These are phyloP conservation scores for Podospora sp. DNA, from an alignment of 495 filamentous ascomycete species.

Conservation along the genomic window DNA sequence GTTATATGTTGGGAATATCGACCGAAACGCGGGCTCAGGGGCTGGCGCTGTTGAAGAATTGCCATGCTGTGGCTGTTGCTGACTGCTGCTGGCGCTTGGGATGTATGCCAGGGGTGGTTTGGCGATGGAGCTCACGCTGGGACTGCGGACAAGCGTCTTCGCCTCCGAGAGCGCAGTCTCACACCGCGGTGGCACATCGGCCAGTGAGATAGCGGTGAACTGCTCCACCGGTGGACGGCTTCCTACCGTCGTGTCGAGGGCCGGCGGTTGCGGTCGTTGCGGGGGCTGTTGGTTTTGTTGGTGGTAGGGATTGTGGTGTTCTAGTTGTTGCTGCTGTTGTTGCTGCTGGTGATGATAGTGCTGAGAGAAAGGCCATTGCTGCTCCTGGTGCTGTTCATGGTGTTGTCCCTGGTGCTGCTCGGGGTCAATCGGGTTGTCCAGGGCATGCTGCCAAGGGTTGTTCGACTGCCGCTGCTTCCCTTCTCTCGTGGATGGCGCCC, in stretches of 20 bases:
- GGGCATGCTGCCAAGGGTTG: constrained; percentile 40
- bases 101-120: constrained; percentile 46
- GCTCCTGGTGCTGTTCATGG: constrained; percentile 10
- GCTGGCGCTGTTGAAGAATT: constrained; percentile 12
- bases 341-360: constrained; percentile 16
- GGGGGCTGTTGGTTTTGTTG: constrained; percentile 16
- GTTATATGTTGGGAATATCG: constrained; percentile 83
- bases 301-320: constrained; percentile 16
- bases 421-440: constrained; percentile 26
- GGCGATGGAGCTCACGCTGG: constrained; percentile 52
- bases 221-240: constrained; percentile 31
- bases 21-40: constrained; percentile 40
- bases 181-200: constrained; percentile 45
- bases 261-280: constrained; percentile 25
- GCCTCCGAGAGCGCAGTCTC: constrained; percentile 56
- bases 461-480: constrained; percentile 38
- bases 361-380: background rate
- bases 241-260: constrained; percentile 26
- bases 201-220: constrained; percentile 31
- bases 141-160: constrained; percentile 50
- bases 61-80: constrained; percentile 29
- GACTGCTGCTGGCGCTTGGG: constrained; percentile 21
- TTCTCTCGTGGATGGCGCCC: constrained; percentile 40
- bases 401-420: constrained; percentile 14
- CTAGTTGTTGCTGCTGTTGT: constrained; percentile 18